Percentiles rank a stretch among this genome's conserved stretches.
Conservation (phyloP, 192 early-diverging fungal genomes). For the Coemansia sp. region DNA sequence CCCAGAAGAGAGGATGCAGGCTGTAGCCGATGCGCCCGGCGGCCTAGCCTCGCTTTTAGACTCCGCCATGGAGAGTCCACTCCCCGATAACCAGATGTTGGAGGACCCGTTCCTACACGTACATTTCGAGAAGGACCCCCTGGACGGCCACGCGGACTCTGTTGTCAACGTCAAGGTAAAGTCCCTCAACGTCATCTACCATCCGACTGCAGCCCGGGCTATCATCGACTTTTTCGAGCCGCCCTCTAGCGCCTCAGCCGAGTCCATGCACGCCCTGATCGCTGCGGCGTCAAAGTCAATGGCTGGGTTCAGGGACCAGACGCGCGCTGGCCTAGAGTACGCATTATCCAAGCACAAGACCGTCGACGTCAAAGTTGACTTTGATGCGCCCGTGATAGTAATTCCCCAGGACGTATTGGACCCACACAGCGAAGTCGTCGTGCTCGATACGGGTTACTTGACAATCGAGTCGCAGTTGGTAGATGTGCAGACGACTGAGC, state of each 20-base stretch:
- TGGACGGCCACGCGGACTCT: conserved; percentile 88
- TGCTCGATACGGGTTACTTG: conserved; percentile 92
- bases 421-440: conserved; percentile 65
- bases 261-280: conserved; percentile 73
- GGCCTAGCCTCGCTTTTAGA: conserved; percentile 12
- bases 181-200: conserved; percentile 88
- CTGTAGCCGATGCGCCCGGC: conserved; percentile 20
- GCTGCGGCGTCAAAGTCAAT: conserved; percentile 81
- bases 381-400: conserved; percentile 94
- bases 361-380: conserved; percentile 87
- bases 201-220: conserved; percentile 70
- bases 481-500: conserved; percentile 62
- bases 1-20: conserved; percentile 8
- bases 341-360: conserved; percentile 88
- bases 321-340: conserved; percentile 80
- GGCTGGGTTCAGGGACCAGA: conserved; percentile 85
- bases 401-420: conserved; percentile 70
- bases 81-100: conserved; percentile 7
- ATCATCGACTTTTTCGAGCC: conserved; percentile 83
- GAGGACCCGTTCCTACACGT: conserved; percentile 51
- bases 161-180: conserved; percentile 81
- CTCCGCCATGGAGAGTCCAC: not conserved
- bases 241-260: conserved; percentile 66
- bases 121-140: conserved; percentile 81
- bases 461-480: conserved; percentile 83